Evolutionary conservation across 495 filamentous ascomycete species (phyloP).

Genomic region (Neurospora sp.): DNA sequence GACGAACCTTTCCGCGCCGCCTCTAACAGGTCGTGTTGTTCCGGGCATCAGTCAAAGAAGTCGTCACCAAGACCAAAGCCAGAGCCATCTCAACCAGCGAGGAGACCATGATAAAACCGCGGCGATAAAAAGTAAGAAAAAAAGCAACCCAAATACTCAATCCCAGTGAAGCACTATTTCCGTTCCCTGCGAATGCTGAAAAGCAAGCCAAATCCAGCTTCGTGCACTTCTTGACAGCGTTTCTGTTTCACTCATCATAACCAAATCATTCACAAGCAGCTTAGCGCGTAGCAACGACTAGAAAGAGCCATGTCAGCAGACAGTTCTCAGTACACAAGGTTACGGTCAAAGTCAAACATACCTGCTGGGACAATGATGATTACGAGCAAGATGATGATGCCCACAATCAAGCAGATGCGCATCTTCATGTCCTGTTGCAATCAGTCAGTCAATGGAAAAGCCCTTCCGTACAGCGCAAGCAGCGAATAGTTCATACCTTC

Average conservation of each 20-base stretch:
- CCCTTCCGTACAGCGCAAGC: not conserved
- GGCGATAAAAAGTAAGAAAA: conserved; percentile 2
- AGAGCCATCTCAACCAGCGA: conserved; percentile 8
- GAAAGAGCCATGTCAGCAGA: not conserved
- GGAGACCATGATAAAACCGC: conserved; percentile 11
- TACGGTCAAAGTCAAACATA: conserved; percentile 30
- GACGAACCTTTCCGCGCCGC: conserved; percentile 10
- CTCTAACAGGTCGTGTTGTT: not conserved
- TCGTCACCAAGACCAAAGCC: conserved; percentile 7
- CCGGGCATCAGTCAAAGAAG: conserved; percentile 13
- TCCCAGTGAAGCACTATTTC: conserved; percentile 16
- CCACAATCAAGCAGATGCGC: conserved; percentile 87
- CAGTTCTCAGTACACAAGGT: not conserved
- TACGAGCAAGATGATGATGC: conserved; percentile 77
- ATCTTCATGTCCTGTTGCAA: conserved; percentile 81
- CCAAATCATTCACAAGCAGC: conserved; percentile 3
- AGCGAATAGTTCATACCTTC: conserved; percentile 24
- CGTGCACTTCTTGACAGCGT: conserved; percentile 12
- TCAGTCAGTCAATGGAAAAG: not conserved
- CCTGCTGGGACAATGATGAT: conserved; percentile 87
- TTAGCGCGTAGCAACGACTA: conserved; percentile 23
- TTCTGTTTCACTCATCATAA: conserved; percentile 12
- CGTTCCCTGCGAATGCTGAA: conserved; percentile 17
- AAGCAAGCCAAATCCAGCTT: conserved; percentile 23
- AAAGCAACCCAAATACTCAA: conserved; percentile 25